These are phyloP conservation scores for Hypoxylon sp. DNA, from an alignment of 2,329 filamentous ascomycete species.

Conservation along the genomic window DNA sequence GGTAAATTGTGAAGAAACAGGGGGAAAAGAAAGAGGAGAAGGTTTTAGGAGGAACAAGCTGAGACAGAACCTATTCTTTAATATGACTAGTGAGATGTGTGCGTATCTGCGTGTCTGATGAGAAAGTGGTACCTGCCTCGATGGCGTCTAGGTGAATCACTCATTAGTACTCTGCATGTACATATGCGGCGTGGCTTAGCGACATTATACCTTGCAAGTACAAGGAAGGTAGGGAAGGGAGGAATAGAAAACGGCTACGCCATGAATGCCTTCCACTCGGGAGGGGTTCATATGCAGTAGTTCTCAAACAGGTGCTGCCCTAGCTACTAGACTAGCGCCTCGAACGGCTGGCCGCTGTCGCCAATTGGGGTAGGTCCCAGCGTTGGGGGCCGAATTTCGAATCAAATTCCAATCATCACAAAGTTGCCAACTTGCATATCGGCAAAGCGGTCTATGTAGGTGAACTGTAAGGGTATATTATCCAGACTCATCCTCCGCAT, in stretches of 20 bases:
- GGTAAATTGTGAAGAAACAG: neutral
- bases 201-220: slow-evolving; percentile 30
- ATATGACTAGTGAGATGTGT: slow-evolving; percentile 35
- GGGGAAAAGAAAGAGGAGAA: slow-evolving; percentile 20
- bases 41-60: slow-evolving; percentile 24
- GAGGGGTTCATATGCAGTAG: slow-evolving; percentile 24
- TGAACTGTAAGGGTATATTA: neutral
- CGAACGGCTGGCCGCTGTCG: slow-evolving; percentile 30
- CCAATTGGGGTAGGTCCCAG: slow-evolving; percentile 16
- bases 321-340: slow-evolving; percentile 24
- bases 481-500: slow-evolving; percentile 9
- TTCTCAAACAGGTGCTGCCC: slow-evolving; percentile 25
- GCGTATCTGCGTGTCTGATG: slow-evolving; percentile 8
- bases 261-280: slow-evolving; percentile 18
- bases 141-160: slow-evolving; percentile 13
- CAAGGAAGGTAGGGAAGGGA: slow-evolving; percentile 1
- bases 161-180: slow-evolving; percentile 27
- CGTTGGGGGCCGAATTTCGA: slow-evolving; percentile 26
- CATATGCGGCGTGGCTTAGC: slow-evolving; percentile 25
- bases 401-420: slow-evolving; percentile 12
- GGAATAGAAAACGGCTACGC: slow-evolving; percentile 11
- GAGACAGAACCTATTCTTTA: slow-evolving; percentile 40
- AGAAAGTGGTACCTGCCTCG: slow-evolving; percentile 28
- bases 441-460: slow-evolving; percentile 29
- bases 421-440: slow-evolving; percentile 15